Percentiles rank a stretch among this genome's conserved stretches.
Conservation (phyloP, 208 protist species). For the Endotrypanum monterogeii region DNA sequence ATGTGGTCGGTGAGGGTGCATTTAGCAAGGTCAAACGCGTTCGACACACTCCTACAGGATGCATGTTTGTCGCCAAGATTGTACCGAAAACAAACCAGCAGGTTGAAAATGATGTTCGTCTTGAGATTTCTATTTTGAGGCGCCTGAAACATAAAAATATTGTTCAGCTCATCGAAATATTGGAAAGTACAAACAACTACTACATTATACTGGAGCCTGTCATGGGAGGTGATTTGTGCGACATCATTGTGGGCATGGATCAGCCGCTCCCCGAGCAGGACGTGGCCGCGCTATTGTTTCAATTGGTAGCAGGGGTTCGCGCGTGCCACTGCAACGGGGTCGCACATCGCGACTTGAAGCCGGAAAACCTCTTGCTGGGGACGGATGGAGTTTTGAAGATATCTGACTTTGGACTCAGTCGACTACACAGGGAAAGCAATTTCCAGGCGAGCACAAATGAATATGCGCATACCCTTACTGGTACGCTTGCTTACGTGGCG, state of each 20-base stretch:
- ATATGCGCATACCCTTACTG: slow-evolving; percentile 76
- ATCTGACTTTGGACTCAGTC: slow-evolving; percentile 88
- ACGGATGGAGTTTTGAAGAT: slow-evolving; percentile 79
- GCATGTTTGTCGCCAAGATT: slow-evolving; percentile 83
- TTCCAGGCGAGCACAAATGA: slow-evolving; percentile 60
- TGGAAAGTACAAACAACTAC: slow-evolving; percentile 84
- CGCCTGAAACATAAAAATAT: slow-evolving; percentile 83
- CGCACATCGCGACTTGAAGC: slow-evolving; percentile 94
- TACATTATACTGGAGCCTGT: slow-evolving; percentile 91
- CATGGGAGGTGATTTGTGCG: slow-evolving; percentile 83
- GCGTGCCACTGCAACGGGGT: slow-evolving; percentile 84
- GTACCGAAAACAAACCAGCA: slow-evolving; percentile 69
- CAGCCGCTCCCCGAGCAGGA: slow-evolving; percentile 58
- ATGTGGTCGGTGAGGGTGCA: slow-evolving; percentile 73
- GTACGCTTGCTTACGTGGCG: slow-evolving; percentile 81
- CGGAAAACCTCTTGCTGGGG: slow-evolving; percentile 93
- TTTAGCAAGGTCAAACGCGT: slow-evolving; percentile 88
- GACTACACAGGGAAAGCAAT: slow-evolving; percentile 76
- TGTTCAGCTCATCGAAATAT: slow-evolving; percentile 83
- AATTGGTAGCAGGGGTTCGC: slow-evolving; percentile 71
- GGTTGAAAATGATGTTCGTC: slow-evolving; percentile 70
- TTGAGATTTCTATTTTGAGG: slow-evolving; percentile 84
- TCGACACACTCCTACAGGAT: slow-evolving; percentile 64
- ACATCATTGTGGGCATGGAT: slow-evolving; percentile 64
- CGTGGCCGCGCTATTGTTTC: slow-evolving; percentile 68